Evolutionary conservation across 495 filamentous ascomycete genomes (phyloP).

Genomic region (Talaromyces liani): DNA sequence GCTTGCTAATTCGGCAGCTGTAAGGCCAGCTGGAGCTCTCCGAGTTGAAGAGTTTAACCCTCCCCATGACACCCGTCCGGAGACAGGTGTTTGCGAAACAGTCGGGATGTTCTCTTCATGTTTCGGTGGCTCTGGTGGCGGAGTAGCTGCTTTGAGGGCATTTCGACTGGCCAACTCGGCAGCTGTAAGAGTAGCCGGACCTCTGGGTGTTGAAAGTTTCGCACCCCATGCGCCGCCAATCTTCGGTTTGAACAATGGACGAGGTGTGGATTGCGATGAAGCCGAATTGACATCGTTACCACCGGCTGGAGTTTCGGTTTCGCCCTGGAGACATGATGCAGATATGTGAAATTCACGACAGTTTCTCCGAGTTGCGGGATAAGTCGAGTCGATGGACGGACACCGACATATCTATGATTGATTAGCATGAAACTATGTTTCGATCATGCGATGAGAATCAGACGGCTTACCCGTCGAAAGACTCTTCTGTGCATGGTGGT

Average conservation of each 20-base stretch:
- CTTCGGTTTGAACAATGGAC: not conserved
- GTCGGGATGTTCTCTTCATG: not conserved
- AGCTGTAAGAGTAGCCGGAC: not conserved
- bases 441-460: no score
- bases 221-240: not conserved
- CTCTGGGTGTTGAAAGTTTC: not conserved
- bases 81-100: not conserved
- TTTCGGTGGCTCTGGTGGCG: not conserved
- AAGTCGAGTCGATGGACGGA: constrained; percentile 7
- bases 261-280: not conserved
- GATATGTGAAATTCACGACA: constrained; percentile 2
- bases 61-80: not conserved
- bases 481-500: constrained; percentile 8
- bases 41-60: not conserved
- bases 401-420: constrained; percentile 5
- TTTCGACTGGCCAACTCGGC: constrained; percentile 6
- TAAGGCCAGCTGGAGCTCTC: not conserved
- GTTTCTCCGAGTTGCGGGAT: not conserved
- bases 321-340: not conserved
- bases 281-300: not conserved
- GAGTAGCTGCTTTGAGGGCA: not conserved
- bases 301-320: not conserved
- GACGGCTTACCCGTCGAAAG: constrained; percentile 1
- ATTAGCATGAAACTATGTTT: not conserved
- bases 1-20: not conserved